These are phyloP conservation scores for Camillea tinctor DNA, from an alignment of 2,329 filamentous ascomycete genomes.

Conservation along the genomic window DNA sequence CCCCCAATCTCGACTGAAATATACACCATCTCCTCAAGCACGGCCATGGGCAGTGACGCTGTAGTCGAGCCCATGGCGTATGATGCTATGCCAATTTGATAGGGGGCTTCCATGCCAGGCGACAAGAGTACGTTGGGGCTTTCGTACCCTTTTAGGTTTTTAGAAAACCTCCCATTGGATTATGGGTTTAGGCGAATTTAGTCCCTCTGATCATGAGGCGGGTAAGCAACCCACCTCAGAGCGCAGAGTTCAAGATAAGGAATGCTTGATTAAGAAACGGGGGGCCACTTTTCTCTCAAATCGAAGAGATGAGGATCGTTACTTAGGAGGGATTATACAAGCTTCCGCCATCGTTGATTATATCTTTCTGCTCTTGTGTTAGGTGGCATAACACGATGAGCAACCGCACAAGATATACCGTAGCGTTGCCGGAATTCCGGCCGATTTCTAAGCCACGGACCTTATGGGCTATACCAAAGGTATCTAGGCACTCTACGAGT, in stretches of 20 bases:
- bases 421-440: constrained; percentile 14
- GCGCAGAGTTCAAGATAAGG: no score
- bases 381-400: constrained; percentile 9
- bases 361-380: constrained; percentile 1
- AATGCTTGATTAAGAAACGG: no score
- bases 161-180: no score
- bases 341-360: neutral
- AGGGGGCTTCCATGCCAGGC: constrained; percentile 82
- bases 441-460: constrained; percentile 7
- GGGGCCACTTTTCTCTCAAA: no score
- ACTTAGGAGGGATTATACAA: no score
- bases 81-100: constrained; percentile 85
- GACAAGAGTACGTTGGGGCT: constrained; percentile 61
- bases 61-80: constrained; percentile 79
- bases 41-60: constrained; percentile 62
- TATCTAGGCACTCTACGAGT: neutral
- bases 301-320: no score
- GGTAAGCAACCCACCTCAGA: no score
- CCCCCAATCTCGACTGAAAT: constrained; percentile 68
- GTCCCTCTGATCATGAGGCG: no score
- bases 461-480: constrained; percentile 11
- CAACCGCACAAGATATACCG: constrained; percentile 13
- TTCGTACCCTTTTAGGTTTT: no score
- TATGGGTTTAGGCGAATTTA: no score
- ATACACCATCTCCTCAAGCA: constrained; percentile 75